Evolutionary conservation across 2,329 filamentous ascomycete species (phyloP).

Genomic region (Alternaria arbusti): DNA sequence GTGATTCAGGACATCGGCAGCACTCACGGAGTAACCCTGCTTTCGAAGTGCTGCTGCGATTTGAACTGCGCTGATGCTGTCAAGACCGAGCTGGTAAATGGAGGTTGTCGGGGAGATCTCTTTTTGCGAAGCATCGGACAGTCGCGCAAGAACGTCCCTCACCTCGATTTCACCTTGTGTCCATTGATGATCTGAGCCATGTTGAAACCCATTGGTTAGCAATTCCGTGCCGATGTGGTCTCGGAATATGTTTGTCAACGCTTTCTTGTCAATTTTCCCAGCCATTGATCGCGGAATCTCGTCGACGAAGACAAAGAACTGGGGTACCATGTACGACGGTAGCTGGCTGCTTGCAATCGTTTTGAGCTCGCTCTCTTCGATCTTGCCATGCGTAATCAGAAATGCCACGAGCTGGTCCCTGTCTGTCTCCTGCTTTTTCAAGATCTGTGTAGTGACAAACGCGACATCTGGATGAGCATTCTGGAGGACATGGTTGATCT

Average conservation of each 20-base stretch:
- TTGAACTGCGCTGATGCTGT: slow-evolving; percentile 87
- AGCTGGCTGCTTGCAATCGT: slow-evolving; percentile 27
- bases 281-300: slow-evolving; percentile 47
- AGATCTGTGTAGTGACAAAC: slow-evolving; percentile 39
- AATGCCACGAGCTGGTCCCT: slow-evolving; percentile 49
- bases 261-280: slow-evolving; percentile 50
- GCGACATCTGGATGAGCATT: slow-evolving; percentile 26
- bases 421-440: slow-evolving; percentile 29
- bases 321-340: slow-evolving; percentile 49
- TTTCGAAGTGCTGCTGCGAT: slow-evolving; percentile 72
- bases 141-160: slow-evolving; percentile 62
- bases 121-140: slow-evolving; percentile 61
- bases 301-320: slow-evolving; percentile 43
- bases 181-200: slow-evolving; percentile 51
- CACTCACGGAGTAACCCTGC: slow-evolving; percentile 64
- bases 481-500: slow-evolving; percentile 45
- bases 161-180: slow-evolving; percentile 60
- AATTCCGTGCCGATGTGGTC: slow-evolving; percentile 14
- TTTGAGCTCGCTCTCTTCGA: slow-evolving; percentile 19
- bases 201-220: background rate
- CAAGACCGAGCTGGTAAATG: slow-evolving; percentile 86
- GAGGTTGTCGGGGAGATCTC: slow-evolving; percentile 68
- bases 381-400: slow-evolving; percentile 15
- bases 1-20: slow-evolving; percentile 74
- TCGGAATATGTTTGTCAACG: slow-evolving; percentile 39